Percentiles rank a stretch among this genome's conserved stretches.
Evolutionary conservation across 2,329 filamentous ascomycete genomes (phyloP).

Genomic region (Aspergillus quadrilineatus): DNA sequence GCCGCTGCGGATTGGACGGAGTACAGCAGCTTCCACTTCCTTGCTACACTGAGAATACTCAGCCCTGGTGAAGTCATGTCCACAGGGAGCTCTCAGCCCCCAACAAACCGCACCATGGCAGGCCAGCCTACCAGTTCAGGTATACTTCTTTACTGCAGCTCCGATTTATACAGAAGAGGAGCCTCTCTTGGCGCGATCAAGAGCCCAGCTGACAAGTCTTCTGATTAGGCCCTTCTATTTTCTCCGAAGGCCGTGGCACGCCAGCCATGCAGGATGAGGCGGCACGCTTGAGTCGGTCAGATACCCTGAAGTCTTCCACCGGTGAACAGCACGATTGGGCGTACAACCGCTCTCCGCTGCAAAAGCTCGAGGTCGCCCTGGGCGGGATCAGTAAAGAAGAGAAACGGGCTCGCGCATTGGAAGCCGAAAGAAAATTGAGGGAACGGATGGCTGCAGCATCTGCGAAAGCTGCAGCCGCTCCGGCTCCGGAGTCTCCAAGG

Average conservation of each 20-base stretch:
- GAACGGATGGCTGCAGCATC: slow-evolving; percentile 48
- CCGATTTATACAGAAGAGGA: neutral
- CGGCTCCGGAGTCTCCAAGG: neutral
- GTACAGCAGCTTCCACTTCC: neutral
- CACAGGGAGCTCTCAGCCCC: slow-evolving; percentile 14
- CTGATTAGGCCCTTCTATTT: slow-evolving; percentile 8
- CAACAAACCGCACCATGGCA: slow-evolving; percentile 13
- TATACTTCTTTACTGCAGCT: neutral
- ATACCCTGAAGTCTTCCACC: slow-evolving; percentile 28
- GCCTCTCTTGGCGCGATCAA: neutral
- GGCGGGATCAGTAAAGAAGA: slow-evolving; percentile 95
- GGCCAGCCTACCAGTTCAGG: slow-evolving; percentile 19
- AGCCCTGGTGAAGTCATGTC: slow-evolving; percentile 16
- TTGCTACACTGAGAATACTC: neutral
- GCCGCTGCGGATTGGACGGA: neutral
- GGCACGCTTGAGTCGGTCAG: slow-evolving; percentile 32
- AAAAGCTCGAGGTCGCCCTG: slow-evolving; percentile 87
- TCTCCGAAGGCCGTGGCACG: slow-evolving; percentile 10
- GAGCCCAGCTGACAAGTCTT: slow-evolving; percentile 14
- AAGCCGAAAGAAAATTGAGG: slow-evolving; percentile 72
- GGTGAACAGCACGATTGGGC: slow-evolving; percentile 57
- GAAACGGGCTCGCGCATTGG: slow-evolving; percentile 78
- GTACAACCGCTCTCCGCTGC: slow-evolving; percentile 81
- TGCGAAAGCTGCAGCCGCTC: slow-evolving; percentile 5
- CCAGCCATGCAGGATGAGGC: slow-evolving; percentile 19